These are phyloP conservation scores for Ophiocordyceps robertsii DNA, from an alignment of 2,329 filamentous ascomycete species.

Conservation along the genomic window DNA sequence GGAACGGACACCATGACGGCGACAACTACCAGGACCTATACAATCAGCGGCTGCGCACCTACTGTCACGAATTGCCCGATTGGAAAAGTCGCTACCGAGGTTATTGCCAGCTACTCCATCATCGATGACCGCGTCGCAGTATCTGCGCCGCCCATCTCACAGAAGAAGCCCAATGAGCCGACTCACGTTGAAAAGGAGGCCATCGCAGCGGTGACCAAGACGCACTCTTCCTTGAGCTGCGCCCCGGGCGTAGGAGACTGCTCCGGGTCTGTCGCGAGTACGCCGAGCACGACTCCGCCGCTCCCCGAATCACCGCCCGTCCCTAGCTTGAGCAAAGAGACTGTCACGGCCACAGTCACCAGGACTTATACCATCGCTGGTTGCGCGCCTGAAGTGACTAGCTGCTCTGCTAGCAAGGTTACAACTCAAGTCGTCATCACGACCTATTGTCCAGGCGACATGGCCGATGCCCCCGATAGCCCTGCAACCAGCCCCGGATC, in stretches of 20 bases:
- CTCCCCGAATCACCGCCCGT: background rate
- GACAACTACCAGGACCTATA: too few relatives aligned
- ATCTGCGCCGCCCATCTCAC: too few relatives aligned
- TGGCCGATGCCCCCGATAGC: background rate
- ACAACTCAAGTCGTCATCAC: slow-evolving; percentile 7
- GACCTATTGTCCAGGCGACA: slow-evolving; percentile 6
- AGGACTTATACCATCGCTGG: slow-evolving; percentile 21
- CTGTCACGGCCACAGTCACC: background rate
- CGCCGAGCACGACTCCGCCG: too few relatives aligned
- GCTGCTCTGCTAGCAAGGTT: slow-evolving; percentile 31
- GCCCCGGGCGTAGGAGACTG: slow-evolving; percentile 45
- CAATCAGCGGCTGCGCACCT: too few relatives aligned
- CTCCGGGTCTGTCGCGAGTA: slow-evolving; percentile 13
- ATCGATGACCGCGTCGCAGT: too few relatives aligned
- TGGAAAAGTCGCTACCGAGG: too few relatives aligned
- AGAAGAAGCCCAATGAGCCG: too few relatives aligned
- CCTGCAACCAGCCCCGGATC: background rate
- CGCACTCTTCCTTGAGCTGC: slow-evolving; percentile 22
- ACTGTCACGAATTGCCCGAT: too few relatives aligned
- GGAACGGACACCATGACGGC: too few relatives aligned
- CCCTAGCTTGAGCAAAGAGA: background rate
- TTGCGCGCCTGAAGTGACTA: slow-evolving; percentile 40
- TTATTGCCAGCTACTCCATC: too few relatives aligned
- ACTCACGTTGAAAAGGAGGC: too few relatives aligned
- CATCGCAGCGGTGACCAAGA: too few relatives aligned